Percentiles rank a stretch among this genome's conserved stretches.
Conservation (phyloP, 257 asterid genomes). For the Paulownia fortunei region DNA sequence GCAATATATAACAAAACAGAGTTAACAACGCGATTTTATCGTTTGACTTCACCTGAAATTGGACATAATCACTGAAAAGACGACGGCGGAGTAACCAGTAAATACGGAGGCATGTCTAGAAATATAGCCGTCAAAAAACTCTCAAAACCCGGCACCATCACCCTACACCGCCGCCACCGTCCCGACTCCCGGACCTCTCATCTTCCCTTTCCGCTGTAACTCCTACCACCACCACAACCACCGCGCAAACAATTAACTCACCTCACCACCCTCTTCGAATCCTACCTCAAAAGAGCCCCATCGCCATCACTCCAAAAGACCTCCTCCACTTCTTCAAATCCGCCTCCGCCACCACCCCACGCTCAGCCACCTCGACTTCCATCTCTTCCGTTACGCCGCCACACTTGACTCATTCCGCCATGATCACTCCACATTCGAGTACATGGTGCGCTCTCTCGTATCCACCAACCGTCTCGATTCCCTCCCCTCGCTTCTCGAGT, state of each 20-base stretch:
- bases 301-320: slow-evolving; percentile 60
- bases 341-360: slow-evolving; percentile 80
- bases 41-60: neutral
- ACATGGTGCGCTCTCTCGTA: slow-evolving; percentile 77
- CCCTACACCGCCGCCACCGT: slow-evolving; percentile 37
- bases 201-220: slow-evolving; percentile 47
- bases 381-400: slow-evolving; percentile 83
- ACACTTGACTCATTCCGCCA: slow-evolving; percentile 91
- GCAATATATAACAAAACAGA: neutral
- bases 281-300: slow-evolving; percentile 48
- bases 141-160: slow-evolving; percentile 29
- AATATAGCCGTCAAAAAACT: slow-evolving; percentile 32
- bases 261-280: slow-evolving; percentile 52
- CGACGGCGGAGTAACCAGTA: slow-evolving; percentile 29
- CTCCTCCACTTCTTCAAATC: slow-evolving; percentile 67
- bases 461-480: slow-evolving; percentile 76
- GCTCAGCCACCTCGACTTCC: slow-evolving; percentile 85
- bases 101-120: slow-evolving; percentile 43
- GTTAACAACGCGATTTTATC: neutral
- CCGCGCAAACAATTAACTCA: slow-evolving; percentile 53
- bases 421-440: slow-evolving; percentile 84
- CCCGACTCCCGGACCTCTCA: slow-evolving; percentile 39
- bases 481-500: slow-evolving; percentile 66
- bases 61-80: neutral
- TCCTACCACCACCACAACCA: slow-evolving; percentile 39